Evolutionary conservation across 2,329 filamentous ascomycete genomes (phyloP), one percentile per base, ranked within the genome.

Genomic region (Parascedosporium putredinis): DNA sequence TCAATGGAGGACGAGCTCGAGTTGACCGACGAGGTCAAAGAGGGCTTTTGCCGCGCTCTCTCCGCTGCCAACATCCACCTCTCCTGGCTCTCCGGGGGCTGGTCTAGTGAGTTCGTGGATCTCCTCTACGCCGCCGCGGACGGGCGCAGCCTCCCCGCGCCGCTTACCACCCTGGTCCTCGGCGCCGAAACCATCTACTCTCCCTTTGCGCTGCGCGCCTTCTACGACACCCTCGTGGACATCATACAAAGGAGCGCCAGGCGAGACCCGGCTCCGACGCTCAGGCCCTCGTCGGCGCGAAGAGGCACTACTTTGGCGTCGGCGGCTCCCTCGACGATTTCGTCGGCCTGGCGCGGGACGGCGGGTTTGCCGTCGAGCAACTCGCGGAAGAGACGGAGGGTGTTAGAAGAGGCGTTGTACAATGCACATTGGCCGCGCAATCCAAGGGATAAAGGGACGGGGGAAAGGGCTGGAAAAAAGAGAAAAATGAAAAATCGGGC

Each of bases 141-240:
- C 3, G 38, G 10, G 8, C 9, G 24, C 12, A 33, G 29, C 6
- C 24, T 14, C 9, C 23, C 3, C 8, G 22, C 20, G 20, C 14
- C 50, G 33, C 57, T 63, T 8, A 51, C 58, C 38, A 75, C 73
- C 12, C 64, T 86, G 2, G 67, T 90, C 4, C 67, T 93, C 2
- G 87, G 83, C 1, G 84, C 86, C 1, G 87, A 93, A 65, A 93
- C 87, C 0, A 91, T 93, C 42, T 93, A 93, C 65, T 88, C 83
- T 2, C 86, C 85, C 0, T 80, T 81, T 51, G 83, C 84, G 0
- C 73, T 89, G 20, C 68, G 70, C 31, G 74, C 79, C 0, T 93
- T 91, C 60, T 78, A 82, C 1, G 77, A 84, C 34, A 81, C 81
- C 4, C 68, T 89, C 10, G 72, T 84, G 38, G 67, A 67, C 3